Evolutionary conservation across 306 rosid species (phyloP).

Genomic region (Vicia villosa): DNA sequence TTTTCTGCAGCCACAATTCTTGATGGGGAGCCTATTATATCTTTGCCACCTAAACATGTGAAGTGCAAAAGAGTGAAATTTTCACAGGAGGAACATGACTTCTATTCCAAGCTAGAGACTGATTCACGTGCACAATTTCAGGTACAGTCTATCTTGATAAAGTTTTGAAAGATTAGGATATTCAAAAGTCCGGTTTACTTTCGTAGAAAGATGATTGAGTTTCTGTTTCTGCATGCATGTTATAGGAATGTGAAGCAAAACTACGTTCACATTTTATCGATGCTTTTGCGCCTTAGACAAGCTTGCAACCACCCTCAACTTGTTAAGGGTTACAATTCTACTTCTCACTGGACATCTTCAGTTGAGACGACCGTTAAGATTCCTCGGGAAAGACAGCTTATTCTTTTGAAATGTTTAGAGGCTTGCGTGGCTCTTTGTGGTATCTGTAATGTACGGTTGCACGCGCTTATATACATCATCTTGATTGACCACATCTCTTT

Average conservation of each 20-base stretch:
- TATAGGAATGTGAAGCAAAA: constrained; percentile 90
- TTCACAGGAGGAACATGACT: constrained; percentile 82
- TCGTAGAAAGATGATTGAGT: background rate
- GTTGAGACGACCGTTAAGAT: constrained; percentile 78
- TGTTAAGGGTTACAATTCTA: constrained; percentile 73
- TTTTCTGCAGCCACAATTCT: constrained; percentile 74
- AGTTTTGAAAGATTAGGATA: constrained; percentile 33
- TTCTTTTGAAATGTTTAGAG: constrained; percentile 74
- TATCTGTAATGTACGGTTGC: constrained; percentile 76
- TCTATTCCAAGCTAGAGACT: constrained; percentile 86
- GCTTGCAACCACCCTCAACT: constrained; percentile 98
- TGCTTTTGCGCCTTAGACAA: constrained; percentile 99
- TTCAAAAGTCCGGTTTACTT: constrained; percentile 7
- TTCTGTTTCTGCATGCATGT: constrained; percentile 27
- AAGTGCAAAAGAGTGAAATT: constrained; percentile 84
- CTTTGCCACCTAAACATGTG: constrained; percentile 74
- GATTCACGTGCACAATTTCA: constrained; percentile 98
- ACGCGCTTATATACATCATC: constrained; percentile 16
- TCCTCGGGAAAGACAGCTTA: constrained; percentile 61
- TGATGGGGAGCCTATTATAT: constrained; percentile 89
- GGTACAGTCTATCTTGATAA: constrained; percentile 49
- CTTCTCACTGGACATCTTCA: constrained; percentile 75
- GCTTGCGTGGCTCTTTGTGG: constrained; percentile 86
- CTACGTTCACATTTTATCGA: constrained; percentile 88
- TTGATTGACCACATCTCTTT: constrained; percentile 17